These are phyloP conservation scores for Botrytis galanthina DNA, from an alignment of 2,329 filamentous ascomycete genomes.

Conservation along the genomic window DNA sequence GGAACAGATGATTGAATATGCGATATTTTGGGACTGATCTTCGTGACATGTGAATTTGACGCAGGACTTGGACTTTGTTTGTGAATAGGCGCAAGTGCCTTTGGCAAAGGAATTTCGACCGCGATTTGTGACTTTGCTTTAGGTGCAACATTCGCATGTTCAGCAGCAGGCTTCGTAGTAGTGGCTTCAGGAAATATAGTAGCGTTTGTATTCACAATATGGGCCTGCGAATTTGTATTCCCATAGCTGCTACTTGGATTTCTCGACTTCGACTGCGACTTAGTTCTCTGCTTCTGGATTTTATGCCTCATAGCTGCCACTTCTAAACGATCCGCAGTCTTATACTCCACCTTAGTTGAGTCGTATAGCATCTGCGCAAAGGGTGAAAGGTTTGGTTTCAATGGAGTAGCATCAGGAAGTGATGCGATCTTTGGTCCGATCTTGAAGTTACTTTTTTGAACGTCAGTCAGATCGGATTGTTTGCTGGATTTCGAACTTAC, in stretches of 20 bases:
- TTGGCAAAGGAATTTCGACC: constrained; percentile 32
- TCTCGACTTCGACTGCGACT: constrained; percentile 27
- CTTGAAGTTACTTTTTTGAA: constrained; percentile 54
- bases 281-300: constrained; percentile 23
- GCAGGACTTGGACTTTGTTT: neutral
- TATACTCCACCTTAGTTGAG: constrained; percentile 31
- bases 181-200: constrained; percentile 16
- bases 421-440: constrained; percentile 41
- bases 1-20: neutral
- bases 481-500: constrained; percentile 27
- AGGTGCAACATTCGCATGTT: constrained; percentile 38
- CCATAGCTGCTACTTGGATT: constrained; percentile 11
- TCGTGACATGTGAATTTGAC: neutral
- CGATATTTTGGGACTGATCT: neutral
- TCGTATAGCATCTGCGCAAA: constrained; percentile 38
- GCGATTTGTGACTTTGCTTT: constrained; percentile 36
- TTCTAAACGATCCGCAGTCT: constrained; percentile 1
- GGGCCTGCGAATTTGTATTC: constrained; percentile 8
- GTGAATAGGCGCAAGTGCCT: neutral
- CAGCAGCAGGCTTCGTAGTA: constrained; percentile 17
- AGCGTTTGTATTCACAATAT: constrained; percentile 9
- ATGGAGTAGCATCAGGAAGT: constrained; percentile 17
- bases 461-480: constrained; percentile 28
- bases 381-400: constrained; percentile 33
- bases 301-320: constrained; percentile 15